A percentile compares a stretch with the other conserved stretches of the same genome.
Evolutionary conservation across 2,329 filamentous ascomycete genomes (phyloP).

Genomic region (Botryotinia convoluta): DNA sequence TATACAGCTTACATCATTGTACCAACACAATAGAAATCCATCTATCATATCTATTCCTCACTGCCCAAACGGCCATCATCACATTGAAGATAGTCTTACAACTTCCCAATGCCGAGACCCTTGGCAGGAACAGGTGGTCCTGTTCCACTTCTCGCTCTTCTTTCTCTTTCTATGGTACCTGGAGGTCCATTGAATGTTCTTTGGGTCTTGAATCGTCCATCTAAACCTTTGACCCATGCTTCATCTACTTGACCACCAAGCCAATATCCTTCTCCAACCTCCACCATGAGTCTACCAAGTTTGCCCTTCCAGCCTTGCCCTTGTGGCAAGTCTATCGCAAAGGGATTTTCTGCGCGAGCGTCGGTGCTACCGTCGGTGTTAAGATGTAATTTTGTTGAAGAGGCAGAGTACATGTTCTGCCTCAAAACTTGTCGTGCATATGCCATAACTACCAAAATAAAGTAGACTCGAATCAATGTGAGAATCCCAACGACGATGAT

Average conservation of each 20-base stretch:
- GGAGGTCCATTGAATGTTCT: conserved; percentile 41
- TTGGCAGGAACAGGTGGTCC: conserved; percentile 39
- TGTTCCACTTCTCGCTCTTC: conserved; percentile 45
- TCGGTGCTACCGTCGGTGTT: conserved; percentile 41
- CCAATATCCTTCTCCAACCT: conserved; percentile 76
- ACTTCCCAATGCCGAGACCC: conserved; percentile 23
- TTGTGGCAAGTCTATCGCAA: conserved; percentile 65
- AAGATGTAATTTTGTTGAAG: conserved; percentile 34
- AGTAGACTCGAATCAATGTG: conserved; percentile 77
- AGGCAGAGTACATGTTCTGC: conserved; percentile 59
- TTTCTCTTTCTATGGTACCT: conserved; percentile 43
- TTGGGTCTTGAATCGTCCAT: conserved; percentile 56
- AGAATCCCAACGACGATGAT: conserved; percentile 72
- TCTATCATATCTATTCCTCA: neutral
- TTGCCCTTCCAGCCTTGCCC: conserved; percentile 77
- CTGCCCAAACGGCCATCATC: conserved; percentile 20
- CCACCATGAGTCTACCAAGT: conserved; percentile 75
- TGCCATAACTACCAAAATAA: conserved; percentile 77
- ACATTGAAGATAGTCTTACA: conserved; percentile 22
- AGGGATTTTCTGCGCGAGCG: conserved; percentile 62
- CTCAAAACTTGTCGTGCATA: conserved; percentile 76
- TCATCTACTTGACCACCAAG: conserved; percentile 62
- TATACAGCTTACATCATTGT: neutral
- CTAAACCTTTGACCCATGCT: conserved; percentile 65
- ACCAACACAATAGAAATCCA: neutral